Evolutionary conservation across 495 filamentous ascomycete species (phyloP), one percentile per base, ranked within the genome.

Genomic region (Penicillium malachiteum): DNA sequence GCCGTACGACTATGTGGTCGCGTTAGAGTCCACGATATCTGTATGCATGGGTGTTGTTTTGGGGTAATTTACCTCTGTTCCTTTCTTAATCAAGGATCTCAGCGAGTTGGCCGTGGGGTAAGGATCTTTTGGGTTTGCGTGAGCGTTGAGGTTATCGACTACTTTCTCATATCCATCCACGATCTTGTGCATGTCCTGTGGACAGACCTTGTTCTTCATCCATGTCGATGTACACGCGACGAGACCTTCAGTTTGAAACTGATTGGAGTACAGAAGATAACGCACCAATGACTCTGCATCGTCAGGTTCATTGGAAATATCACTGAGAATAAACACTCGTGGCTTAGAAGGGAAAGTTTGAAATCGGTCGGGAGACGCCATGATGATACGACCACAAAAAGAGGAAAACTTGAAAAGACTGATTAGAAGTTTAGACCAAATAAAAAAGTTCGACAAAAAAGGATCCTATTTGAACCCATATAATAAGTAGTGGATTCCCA

Each of bases 271-370:
- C 3, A 65, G 16, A 10, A 71, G 57, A 18, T 65, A 57, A 0
- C 68, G 58, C 37, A 67, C 54, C 32, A 71, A 50, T 0, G 64
- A 69, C 52, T 64, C 59, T 2, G 63, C 59, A 56, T 71, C 66
- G 41, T 69, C 68, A 18, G 66, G 68, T 38, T 71, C 68, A 42
- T 71, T 71, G 37, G 60, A 56, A 35, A 71, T 71, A 26, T 71
- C 66, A 17, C 50, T 58, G 21, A 64, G 42, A 37, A 62, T 55
- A 7, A 64, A 60, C 0, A 64, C 54, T 11, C 61, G 61, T 11
- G 57, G 54, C 10, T 60, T 57, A 0, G 55, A 49, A 26, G 38
- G 26, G 39, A 48, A 58, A 7, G 50, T 54, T 18, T 44, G 50
- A 7, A 54, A 46, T 35, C 45, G 45, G 7, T 51, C 41, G 7